These are phyloP conservation scores for Flaveria linearis DNA, from an alignment of 129 eudicot species.

Conservation along the genomic window DNA sequence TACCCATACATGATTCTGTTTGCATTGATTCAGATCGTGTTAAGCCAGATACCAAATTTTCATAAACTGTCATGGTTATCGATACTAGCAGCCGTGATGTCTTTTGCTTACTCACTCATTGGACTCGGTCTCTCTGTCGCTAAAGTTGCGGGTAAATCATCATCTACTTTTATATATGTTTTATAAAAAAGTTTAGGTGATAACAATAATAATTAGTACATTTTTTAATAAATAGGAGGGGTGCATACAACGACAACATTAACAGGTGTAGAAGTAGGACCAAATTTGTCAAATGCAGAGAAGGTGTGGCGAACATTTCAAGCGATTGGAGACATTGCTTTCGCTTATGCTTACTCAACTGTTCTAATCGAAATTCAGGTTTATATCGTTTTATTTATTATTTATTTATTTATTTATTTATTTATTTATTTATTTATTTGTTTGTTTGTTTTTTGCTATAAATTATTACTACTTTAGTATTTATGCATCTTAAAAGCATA, in stretches of 20 bases:
- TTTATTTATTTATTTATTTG: neutral
- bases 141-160: conserved; percentile 28
- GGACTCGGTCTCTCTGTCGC: conserved; percentile 89
- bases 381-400: neutral
- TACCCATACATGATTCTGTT: conserved; percentile 70
- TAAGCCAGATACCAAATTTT: conserved; percentile 87
- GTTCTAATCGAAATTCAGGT: conserved; percentile 96
- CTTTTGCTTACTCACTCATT: conserved; percentile 82
- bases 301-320: conserved; percentile 87
- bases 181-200: no score
- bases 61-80: conserved; percentile 90
- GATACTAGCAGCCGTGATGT: conserved; percentile 84
- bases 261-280: conserved; percentile 65
- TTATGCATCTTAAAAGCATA: neutral
- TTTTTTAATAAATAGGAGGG: conserved; percentile 33
- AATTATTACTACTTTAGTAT: neutral
- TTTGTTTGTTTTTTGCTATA: neutral
- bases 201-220: no score
- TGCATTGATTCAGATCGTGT: conserved; percentile 56
- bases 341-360: conserved; percentile 76
- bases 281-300: conserved; percentile 49
- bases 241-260: conserved; percentile 48
- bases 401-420: neutral
- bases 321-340: conserved; percentile 87
- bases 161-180: neutral